Base-by-base conservation (phyloP, 2,329 filamentous ascomycete genomes). In the Beauveria medogensis region DNA sequence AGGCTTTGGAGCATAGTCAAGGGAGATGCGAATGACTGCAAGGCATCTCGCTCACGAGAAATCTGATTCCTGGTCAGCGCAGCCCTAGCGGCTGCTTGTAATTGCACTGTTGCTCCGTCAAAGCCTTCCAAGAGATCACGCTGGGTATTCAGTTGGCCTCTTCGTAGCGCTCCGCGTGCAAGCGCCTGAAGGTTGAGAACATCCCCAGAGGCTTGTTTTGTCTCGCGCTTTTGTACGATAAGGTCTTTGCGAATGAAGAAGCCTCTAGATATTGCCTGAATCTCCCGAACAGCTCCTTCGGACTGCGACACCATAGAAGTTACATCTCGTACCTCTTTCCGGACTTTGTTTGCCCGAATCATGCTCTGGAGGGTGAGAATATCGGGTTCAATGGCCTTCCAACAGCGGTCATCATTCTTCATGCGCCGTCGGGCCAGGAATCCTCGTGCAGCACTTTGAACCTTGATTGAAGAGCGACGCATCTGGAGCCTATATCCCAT, bases 351-450 rank as follows among this genome's bases (percentile, higher is more conserved):
- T 24, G 87, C 90, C 68, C 90, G 81, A 70, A 91, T 83, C 52
- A 96, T 79, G 71, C 87, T 96, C 73, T 99, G 94, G 14, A 99
- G 78, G 68, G 86, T 85, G 63, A 94, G 75, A 51, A 97, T 82
- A 63, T 91, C 83, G 6, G 80, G 78, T 71, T 93, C 89, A 60
- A 86, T 82, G 57, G 82, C 82, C 69, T 87, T 85, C 84, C 86
- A 91, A 69, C 86, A 82, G 60, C 83, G 75, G 66, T 91, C 84
- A 63, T 86, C 84, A 46, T 82, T 79, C 63, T 78, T 76, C 68
- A 89, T 79, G 44, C 81, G 80, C 55, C 78, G 82, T 63, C 94
- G 85, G 26, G 87, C 81, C 44, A 97, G 76, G 70, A 89, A 85
- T 9, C 91, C 93, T 53, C 93, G 86, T 3, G 85, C 83, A 6